Conservation (phyloP, 202 grass and related monocot genomes). For the Dendrocalamus latiflorus region DNA sequence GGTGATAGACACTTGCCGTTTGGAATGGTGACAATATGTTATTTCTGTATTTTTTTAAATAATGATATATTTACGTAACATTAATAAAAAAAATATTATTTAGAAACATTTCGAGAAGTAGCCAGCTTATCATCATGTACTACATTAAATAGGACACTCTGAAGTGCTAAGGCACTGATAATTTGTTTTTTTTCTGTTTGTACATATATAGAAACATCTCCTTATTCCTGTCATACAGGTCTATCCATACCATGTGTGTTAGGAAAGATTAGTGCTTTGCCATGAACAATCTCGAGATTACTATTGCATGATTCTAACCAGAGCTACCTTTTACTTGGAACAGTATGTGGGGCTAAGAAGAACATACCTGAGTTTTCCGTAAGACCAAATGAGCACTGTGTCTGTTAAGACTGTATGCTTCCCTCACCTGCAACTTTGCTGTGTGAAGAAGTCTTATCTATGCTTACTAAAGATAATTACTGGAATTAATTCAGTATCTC, state of each 20-base stretch:
- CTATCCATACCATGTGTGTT: not conserved
- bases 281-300: not conserved
- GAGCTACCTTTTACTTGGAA: not conserved
- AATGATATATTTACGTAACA: too few species aligned
- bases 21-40: too few species aligned
- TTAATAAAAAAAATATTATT: too few species aligned
- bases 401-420: not conserved
- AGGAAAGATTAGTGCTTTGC: not conserved
- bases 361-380: not conserved
- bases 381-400: not conserved
- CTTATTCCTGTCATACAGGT: not conserved
- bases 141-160: not conserved
- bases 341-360: not conserved
- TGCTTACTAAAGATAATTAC: not conserved
- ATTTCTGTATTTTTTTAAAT: too few species aligned
- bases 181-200: not conserved
- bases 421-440: not conserved
- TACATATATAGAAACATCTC: conserved; percentile 9
- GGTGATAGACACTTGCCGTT: too few species aligned
- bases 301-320: conserved; percentile 3
- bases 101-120: too few species aligned
- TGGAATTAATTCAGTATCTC: not conserved
- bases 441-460: not conserved
- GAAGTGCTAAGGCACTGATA: not conserved
- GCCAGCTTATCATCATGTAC: not conserved